Evolutionary conservation across 768 basidiomycete genomes (phyloP).

Genomic region (Trametes meyenii): DNA sequence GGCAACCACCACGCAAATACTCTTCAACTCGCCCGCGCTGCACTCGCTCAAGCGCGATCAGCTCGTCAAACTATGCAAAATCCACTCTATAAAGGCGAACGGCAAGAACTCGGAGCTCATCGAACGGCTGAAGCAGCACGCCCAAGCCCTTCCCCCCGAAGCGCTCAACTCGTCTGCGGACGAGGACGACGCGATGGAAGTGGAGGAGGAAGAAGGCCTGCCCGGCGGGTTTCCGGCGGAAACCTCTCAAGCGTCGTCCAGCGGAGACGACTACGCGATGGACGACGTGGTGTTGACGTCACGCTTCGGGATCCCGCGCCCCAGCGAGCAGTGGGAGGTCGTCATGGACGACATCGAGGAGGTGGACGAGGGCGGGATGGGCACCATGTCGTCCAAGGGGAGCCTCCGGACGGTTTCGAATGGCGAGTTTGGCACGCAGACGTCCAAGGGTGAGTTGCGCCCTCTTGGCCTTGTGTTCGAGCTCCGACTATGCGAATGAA

Average conservation of each 20-base stretch:
- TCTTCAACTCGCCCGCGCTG: slow-evolving; percentile 84
- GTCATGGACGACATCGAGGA: slow-evolving; percentile 85
- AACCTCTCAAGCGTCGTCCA: slow-evolving; percentile 2
- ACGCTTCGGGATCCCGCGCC: slow-evolving; percentile 45
- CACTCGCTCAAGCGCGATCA: slow-evolving; percentile 85
- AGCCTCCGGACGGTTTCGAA: slow-evolving; percentile 39
- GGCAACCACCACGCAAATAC: slow-evolving; percentile 76
- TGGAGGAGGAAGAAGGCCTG: slow-evolving; percentile 19
- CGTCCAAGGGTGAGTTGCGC: slow-evolving; percentile 59
- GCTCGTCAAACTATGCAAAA: slow-evolving; percentile 83
- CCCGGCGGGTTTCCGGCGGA: slow-evolving; percentile 1
- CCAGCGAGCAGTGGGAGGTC: slow-evolving; percentile 83
- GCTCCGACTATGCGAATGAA: background rate
- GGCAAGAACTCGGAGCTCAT: slow-evolving; percentile 82
- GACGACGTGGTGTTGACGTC: slow-evolving; percentile 17
- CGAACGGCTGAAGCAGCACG: slow-evolving; percentile 67
- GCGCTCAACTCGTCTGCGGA: slow-evolving; percentile 39
- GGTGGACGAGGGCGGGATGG: slow-evolving; percentile 57
- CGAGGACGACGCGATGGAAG: slow-evolving; percentile 31
- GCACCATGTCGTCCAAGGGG: slow-evolving; percentile 49
- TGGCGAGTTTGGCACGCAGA: slow-evolving; percentile 74
- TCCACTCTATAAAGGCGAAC: slow-evolving; percentile 74
- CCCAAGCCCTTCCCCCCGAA: slow-evolving; percentile 60
- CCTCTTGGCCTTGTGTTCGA: background rate
- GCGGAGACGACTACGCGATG: slow-evolving; percentile 19